phyloP scores from a whole-genome alignment of 345 rosid genomes.

The Pseudoturritis turrita region DNA sequence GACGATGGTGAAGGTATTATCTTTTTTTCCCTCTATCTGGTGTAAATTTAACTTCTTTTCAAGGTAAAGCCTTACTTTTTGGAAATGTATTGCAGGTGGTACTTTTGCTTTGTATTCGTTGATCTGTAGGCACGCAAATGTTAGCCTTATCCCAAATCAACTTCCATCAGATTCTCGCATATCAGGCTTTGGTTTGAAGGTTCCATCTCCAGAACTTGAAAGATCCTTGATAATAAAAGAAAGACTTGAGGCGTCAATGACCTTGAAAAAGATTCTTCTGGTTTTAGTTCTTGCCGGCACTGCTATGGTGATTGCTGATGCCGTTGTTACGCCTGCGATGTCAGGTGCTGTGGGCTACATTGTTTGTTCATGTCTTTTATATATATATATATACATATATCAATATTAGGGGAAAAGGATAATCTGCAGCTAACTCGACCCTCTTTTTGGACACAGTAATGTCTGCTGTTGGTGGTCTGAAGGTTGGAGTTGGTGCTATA shows the following conservation, averaged over 20 bases:
- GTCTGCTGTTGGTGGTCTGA: slow-evolving; percentile 96
- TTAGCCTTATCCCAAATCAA: slow-evolving; percentile 93
- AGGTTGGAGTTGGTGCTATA: slow-evolving; percentile 67
- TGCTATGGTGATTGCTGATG: slow-evolving; percentile 97
- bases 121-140: slow-evolving; percentile 96
- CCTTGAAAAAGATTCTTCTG: slow-evolving; percentile 79
- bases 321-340: slow-evolving; percentile 97
- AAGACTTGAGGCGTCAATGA: slow-evolving; percentile 71
- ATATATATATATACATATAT: no score
- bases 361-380: no score
- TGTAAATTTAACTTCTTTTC: background rate
- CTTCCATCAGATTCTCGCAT: slow-evolving; percentile 95
- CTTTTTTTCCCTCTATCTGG: background rate
- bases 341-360: slow-evolving; percentile 45
- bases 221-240: slow-evolving; percentile 92
- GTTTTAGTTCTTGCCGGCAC: slow-evolving; percentile 92
- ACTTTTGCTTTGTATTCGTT: slow-evolving; percentile 96
- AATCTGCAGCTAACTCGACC: slow-evolving; percentile 3
- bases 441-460: slow-evolving; percentile 55
- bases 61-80: background rate
- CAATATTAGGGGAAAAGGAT: no score
- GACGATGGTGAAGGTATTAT: slow-evolving; percentile 95
- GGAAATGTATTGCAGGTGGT: slow-evolving; percentile 60
- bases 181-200: slow-evolving; percentile 93
- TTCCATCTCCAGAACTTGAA: slow-evolving; percentile 94